Percentiles rank a stretch among this genome's conserved stretches.
These are phyloP conservation scores for Drosera spatulata DNA, from an alignment of 179 eudicot species.

Conservation along the genomic window DNA sequence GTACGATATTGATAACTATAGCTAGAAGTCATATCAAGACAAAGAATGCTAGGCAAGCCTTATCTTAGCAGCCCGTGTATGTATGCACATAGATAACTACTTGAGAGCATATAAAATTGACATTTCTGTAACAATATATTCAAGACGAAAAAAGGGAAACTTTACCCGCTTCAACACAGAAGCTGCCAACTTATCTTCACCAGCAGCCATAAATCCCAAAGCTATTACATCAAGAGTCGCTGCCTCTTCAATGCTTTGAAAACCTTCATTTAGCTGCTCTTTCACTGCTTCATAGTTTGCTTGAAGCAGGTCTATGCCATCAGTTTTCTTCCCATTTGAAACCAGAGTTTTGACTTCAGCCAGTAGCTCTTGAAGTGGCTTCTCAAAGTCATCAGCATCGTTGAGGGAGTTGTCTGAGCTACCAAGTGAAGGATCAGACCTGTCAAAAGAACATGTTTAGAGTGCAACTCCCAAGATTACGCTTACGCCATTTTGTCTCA, in stretches of 20 bases:
- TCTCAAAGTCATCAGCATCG: conserved; percentile 48
- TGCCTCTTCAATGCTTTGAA: conserved; percentile 64
- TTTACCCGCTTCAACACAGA: conserved; percentile 49
- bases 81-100: neutral
- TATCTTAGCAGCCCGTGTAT: neutral
- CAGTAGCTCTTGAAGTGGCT: conserved; percentile 65
- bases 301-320: neutral
- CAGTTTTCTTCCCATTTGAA: neutral
- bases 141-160: neutral
- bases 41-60: neutral
- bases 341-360: conserved; percentile 12
- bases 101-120: neutral
- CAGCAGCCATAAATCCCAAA: conserved; percentile 64
- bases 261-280: conserved; percentile 21
- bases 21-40: neutral
- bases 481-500: neutral
- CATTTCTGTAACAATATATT: neutral
- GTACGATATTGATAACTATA: too few relatives aligned
- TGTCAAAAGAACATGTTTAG: conserved; percentile 15
- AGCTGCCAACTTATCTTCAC: conserved; percentile 48
- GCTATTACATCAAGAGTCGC: conserved; percentile 72
- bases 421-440: conserved; percentile 35
- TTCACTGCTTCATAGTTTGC: conserved; percentile 5
- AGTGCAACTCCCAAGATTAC: neutral
- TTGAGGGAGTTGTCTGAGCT: conserved; percentile 25